Conservation (phyloP, 108 stramenopile genomes). For the Seminavis robusta region DNA sequence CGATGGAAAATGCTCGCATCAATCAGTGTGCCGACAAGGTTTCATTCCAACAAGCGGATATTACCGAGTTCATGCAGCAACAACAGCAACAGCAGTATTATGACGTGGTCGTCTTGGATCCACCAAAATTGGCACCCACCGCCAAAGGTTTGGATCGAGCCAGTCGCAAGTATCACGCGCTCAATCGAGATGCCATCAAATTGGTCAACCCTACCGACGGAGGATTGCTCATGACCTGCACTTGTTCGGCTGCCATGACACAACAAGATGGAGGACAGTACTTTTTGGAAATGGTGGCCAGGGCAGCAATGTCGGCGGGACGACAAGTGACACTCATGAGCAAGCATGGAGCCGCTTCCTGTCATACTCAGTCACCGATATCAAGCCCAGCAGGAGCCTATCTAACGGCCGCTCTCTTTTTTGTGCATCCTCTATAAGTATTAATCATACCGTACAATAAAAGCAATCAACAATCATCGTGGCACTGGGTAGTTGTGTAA, state of each 20-base stretch:
- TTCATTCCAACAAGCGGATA: constrained; percentile 69
- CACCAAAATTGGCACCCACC: constrained; percentile 92
- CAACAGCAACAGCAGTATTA: constrained; percentile 37
- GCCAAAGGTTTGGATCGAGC: constrained; percentile 61
- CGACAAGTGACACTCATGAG: constrained; percentile 61
- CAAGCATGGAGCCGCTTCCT: constrained; percentile 73
- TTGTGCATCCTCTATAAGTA: constrained; percentile 59
- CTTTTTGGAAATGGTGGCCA: constrained; percentile 71
- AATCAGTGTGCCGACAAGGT: constrained; percentile 57
- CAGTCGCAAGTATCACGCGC: constrained; percentile 78
- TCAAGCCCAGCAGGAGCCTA: constrained; percentile 76
- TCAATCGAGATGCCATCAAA: constrained; percentile 90
- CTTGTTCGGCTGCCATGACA: constrained; percentile 93
- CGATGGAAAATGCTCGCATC: constrained; percentile 59
- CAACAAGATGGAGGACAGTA: constrained; percentile 85
- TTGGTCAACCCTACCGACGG: constrained; percentile 58
- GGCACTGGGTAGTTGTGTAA: too few species aligned
- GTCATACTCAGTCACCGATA: constrained; percentile 77
- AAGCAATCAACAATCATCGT: too few species aligned
- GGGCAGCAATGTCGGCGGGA: constrained; percentile 62
- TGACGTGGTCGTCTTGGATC: constrained; percentile 90
- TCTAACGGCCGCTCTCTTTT: constrained; percentile 77
- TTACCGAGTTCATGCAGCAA: constrained; percentile 76
- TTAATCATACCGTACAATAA: too few species aligned
- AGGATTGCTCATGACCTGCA: constrained; percentile 90